Evolutionary conservation across 2,329 filamentous ascomycete genomes (phyloP), one percentile per base, ranked within the genome.

Genomic region (Onygenales sp.): DNA sequence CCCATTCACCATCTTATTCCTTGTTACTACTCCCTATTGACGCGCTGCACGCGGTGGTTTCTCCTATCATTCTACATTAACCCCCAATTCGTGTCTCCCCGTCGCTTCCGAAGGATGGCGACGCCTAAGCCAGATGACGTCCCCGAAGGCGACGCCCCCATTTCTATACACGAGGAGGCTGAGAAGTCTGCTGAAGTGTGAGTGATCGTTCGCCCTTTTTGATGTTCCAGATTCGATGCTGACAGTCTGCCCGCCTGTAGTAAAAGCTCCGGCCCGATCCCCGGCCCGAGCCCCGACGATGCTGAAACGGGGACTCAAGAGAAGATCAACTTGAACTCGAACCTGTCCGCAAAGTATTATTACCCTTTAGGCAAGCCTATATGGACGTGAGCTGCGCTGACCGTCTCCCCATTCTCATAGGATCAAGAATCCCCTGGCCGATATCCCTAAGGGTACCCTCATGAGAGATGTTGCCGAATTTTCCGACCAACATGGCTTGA

Each of bases 401-500:
- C 43, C 41, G 32, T 2, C n/a, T 43, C 3, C 7, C 27, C 7
- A n/a, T 9, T 17, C 21, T n/a, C 52, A 10, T 48, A 75, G 72
- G 55, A 74, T 76, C 60, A 72, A 73, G 53, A 76, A 76, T 47
- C 73, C 74, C 45, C 64, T 76, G 4, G 70, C 72, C 7, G 67
- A 70, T 50, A 63, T 75, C 43, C 68, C 67, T 6, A 64, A 67
- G 2, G 55, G 58, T 11, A 64, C 68, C 50, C 63, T 76, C 4
- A 60, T 75, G 17, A 62, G 60, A 51, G 68, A 74, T 58, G 73
- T 76, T 10, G 69, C 71, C 35, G 63, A 69, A 11, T 76, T 75
- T 55, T 66, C 72, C 14, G 59, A 63, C n/a, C 61, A 72, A 38
- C 63, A 73, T 55, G 64, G 68, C 11, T 59, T 79, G 42, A 58